Conservation (phyloP, 345 rosid species). For the Erucastrum elatum region DNA sequence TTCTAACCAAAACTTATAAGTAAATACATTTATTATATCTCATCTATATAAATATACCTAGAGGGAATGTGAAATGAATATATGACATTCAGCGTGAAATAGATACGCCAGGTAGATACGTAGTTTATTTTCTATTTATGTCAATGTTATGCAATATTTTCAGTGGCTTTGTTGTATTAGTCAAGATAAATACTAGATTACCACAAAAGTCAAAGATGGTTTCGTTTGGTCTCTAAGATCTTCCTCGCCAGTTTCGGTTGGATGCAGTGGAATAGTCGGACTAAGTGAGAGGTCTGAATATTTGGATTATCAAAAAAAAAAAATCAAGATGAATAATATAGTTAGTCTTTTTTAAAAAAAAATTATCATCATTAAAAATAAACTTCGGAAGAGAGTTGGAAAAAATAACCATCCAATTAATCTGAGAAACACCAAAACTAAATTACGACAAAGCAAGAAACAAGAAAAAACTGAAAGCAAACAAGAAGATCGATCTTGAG, state of each 20-base stretch:
- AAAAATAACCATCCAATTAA: no score
- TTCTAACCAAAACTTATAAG: not conserved
- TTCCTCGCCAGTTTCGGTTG: no score
- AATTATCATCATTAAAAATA: no score
- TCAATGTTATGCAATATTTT: not conserved
- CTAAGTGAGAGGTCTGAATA: no score
- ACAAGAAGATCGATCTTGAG: no score
- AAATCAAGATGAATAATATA: not conserved
- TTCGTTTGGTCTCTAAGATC: no score
- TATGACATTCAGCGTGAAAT: not conserved
- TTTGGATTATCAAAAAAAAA: not conserved
- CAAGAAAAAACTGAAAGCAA: no score
- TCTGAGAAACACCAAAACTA: no score
- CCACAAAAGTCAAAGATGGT: not conserved
- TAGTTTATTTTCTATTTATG: not conserved
- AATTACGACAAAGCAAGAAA: no score
- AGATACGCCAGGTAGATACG: not conserved
- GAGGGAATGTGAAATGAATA: slow-evolving; percentile 1
- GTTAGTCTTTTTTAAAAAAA: not conserved
- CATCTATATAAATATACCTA: not conserved
- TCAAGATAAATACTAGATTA: not conserved
- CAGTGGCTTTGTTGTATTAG: not conserved
- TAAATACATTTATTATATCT: not conserved
- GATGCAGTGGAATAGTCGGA: no score
- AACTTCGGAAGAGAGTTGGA: no score